Percentiles rank a stretch among this genome's conserved stretches.
These are phyloP conservation scores for Helianthus annuus DNA, from an alignment of 129 eudicot species.

Conservation along the genomic window DNA sequence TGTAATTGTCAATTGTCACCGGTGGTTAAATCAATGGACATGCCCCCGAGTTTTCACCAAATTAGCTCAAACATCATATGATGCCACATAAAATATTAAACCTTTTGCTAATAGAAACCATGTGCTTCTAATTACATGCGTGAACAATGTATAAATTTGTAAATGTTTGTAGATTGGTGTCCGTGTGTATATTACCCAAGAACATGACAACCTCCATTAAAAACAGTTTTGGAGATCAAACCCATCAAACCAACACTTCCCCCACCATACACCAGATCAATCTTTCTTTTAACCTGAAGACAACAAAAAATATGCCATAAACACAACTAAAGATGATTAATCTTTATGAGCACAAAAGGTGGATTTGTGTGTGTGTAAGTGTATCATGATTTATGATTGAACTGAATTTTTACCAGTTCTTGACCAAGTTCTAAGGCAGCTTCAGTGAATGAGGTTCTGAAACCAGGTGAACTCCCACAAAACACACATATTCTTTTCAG, in stretches of 20 bases:
- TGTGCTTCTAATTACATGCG: background rate
- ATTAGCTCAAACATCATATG: too few species aligned
- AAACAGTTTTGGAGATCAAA: slow-evolving; percentile 59
- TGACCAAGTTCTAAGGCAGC: background rate
- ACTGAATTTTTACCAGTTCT: too few species aligned
- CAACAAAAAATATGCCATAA: background rate
- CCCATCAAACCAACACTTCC: slow-evolving; percentile 84
- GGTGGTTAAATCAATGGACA: too few species aligned
- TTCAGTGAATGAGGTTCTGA: slow-evolving; percentile 51
- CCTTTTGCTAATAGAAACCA: background rate
- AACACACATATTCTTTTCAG: slow-evolving; percentile 38
- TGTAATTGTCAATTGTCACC: too few species aligned
- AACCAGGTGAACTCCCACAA: slow-evolving; percentile 26
- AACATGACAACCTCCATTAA: slow-evolving; percentile 70
- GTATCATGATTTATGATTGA: too few species aligned
- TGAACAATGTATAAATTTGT: background rate
- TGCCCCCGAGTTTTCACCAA: too few species aligned
- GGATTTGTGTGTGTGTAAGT: too few species aligned
- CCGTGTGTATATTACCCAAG: slow-evolving; percentile 50
- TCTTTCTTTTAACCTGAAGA: slow-evolving; percentile 58
- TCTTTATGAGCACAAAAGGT: too few species aligned
- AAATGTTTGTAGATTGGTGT: background rate
- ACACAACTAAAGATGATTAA: background rate
- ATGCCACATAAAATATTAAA: background rate
- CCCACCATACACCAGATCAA: slow-evolving; percentile 80